These are phyloP conservation scores for Umbilicus rupestris DNA, from an alignment of 164 flowering plant species.

Conservation along the genomic window DNA sequence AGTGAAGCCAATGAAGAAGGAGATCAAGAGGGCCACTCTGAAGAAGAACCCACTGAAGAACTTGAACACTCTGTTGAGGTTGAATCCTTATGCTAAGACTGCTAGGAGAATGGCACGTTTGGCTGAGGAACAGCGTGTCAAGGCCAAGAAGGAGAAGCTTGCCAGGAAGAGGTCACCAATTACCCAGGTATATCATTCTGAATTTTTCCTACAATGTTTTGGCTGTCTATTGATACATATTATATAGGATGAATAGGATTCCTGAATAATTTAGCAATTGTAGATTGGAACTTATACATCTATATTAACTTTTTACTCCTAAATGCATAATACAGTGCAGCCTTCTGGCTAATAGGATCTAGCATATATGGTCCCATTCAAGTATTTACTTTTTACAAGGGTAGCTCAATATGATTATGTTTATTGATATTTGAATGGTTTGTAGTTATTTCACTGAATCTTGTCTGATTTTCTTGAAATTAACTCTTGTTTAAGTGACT, in stretches of 20 bases:
- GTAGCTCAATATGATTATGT: no score
- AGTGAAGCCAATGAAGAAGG: conserved; percentile 73
- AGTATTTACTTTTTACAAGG: no score
- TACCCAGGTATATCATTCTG: conserved; percentile 42
- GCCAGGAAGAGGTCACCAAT: conserved; percentile 62
- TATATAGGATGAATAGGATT: neutral
- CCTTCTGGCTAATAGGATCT: no score
- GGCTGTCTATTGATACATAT: neutral
- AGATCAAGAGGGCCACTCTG: conserved; percentile 48
- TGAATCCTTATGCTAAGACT: conserved; percentile 84
- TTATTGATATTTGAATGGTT: no score
- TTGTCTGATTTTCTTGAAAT: no score
- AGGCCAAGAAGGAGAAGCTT: conserved; percentile 69
- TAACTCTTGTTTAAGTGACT: no score
- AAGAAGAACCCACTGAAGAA: conserved; percentile 95
- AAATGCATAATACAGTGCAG: no score
- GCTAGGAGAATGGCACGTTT: conserved; percentile 79
- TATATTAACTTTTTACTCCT: no score
- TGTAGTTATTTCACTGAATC: no score
- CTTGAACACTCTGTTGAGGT: conserved; percentile 50
- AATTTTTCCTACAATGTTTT: neutral
- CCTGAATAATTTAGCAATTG: neutral
- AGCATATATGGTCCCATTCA: no score
- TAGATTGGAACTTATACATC: no score
- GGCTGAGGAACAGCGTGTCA: conserved; percentile 68